These are phyloP conservation scores for Hypoxylon trugodes DNA, from an alignment of 495 filamentous ascomycete species.

Conservation along the genomic window DNA sequence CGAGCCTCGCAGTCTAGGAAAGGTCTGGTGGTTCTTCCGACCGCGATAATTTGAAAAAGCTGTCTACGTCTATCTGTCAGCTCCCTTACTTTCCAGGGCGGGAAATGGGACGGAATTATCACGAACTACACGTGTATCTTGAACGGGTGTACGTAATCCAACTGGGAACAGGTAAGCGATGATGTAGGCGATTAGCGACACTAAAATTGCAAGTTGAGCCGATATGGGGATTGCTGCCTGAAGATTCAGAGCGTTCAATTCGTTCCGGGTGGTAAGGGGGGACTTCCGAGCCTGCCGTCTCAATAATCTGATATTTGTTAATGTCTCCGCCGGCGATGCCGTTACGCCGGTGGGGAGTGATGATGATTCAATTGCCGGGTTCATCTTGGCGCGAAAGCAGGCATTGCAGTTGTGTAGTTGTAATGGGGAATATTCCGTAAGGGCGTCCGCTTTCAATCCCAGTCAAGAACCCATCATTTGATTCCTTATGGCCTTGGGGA, in stretches of 20 bases:
- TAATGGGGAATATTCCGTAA: conserved; percentile 21
- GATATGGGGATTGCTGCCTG: conserved; percentile 31
- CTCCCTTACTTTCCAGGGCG: conserved; percentile 6
- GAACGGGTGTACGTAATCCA: conserved; percentile 32
- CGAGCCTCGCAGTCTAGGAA: not conserved
- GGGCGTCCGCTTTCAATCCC: conserved; percentile 23
- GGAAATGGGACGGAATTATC: not conserved
- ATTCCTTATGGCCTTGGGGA: conserved; percentile 30
- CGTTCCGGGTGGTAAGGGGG: conserved; percentile 4
- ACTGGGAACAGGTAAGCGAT: conserved; percentile 22
- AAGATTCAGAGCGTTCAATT: conserved; percentile 15
- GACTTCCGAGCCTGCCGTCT: conserved; percentile 23
- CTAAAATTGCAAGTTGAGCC: conserved; percentile 12
- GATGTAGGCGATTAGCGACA: conserved; percentile 26
- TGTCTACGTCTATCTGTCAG: not conserved
- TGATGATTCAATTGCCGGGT: conserved; percentile 32
- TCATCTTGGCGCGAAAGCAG: conserved; percentile 34
- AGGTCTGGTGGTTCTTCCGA: not conserved
- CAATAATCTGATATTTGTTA: conserved; percentile 44
- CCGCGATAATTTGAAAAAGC: conserved; percentile 5
- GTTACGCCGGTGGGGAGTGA: conserved; percentile 35
- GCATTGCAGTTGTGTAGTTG: conserved; percentile 24
- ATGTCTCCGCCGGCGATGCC: conserved; percentile 47
- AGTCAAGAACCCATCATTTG: conserved; percentile 32
- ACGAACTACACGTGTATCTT: conserved; percentile 3